Percentiles rank a stretch among this genome's conserved stretches.
Evolutionary conservation across 2,329 filamentous ascomycete genomes (phyloP).

Genomic region (Zymoseptoria crescenta): DNA sequence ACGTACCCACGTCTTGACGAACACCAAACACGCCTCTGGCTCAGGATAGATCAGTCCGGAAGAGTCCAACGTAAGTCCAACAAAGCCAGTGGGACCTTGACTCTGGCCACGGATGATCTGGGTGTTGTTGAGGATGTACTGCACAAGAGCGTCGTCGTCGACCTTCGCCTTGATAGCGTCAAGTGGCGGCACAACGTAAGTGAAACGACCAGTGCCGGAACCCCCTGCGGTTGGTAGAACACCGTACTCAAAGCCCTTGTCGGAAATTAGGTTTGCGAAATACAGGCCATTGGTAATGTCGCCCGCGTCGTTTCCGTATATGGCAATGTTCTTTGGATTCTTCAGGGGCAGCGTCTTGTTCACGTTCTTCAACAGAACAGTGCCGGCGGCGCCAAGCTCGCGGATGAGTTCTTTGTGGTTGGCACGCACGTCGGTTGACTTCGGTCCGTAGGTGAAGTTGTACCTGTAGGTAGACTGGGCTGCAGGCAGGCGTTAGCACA

Average conservation of each 20-base stretch:
- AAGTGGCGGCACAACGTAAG: slow-evolving; percentile 35
- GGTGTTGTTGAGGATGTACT: slow-evolving; percentile 37
- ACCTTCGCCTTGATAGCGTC: slow-evolving; percentile 34
- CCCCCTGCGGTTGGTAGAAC: slow-evolving; percentile 40
- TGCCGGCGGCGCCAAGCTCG: slow-evolving; percentile 34
- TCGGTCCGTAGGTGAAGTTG: slow-evolving; percentile 29
- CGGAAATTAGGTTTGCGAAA: slow-evolving; percentile 19
- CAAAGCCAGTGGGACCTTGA: not conserved
- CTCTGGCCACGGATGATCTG: slow-evolving; percentile 22
- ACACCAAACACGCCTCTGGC: slow-evolving; percentile 46
- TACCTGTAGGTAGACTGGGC: slow-evolving; percentile 43
- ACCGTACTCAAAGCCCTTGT: slow-evolving; percentile 32
- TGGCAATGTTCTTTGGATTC: slow-evolving; percentile 40
- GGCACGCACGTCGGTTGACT: slow-evolving; percentile 32
- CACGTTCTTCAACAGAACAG: slow-evolving; percentile 45
- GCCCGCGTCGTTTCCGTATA: slow-evolving; percentile 45
- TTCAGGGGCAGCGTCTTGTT: slow-evolving; percentile 46
- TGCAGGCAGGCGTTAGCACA: not conserved
- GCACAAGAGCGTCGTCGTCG: slow-evolving; percentile 36
- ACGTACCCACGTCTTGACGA: slow-evolving; percentile 44
- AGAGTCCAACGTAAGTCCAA: not conserved
- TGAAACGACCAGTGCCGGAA: slow-evolving; percentile 34
- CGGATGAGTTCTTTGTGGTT: slow-evolving; percentile 33
- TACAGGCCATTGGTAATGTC: slow-evolving; percentile 44
- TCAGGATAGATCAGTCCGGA: slow-evolving; percentile 21